Evolutionary conservation across 1,284 basidiomycete species (phyloP).

Genomic region (Agaricales sp.): DNA sequence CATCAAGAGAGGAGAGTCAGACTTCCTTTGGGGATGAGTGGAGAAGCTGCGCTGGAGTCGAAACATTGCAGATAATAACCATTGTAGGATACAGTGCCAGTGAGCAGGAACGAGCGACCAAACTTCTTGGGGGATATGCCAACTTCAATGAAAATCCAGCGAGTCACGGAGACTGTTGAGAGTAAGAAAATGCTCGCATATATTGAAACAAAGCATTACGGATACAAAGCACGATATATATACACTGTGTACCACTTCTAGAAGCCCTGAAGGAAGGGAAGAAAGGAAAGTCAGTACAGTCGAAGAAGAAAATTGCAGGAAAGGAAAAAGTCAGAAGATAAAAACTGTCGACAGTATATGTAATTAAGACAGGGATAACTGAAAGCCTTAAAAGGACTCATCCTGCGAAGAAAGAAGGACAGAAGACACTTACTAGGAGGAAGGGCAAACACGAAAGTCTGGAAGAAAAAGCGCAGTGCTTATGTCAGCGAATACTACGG

Average conservation of each 20-base stretch:
- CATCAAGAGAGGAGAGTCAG: constrained; percentile 39
- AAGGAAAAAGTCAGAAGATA: not conserved
- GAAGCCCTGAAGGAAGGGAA: no score
- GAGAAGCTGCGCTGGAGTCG: not conserved
- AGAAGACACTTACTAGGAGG: not conserved
- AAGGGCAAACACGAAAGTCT: not conserved
- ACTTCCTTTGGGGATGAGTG: constrained; percentile 19
- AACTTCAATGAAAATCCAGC: no score
- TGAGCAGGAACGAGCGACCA: no score
- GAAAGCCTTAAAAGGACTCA: constrained; percentile 1
- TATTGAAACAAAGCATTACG: not conserved
- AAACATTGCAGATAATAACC: no score
- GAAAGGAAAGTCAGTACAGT: not conserved
- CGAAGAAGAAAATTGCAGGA: not conserved
- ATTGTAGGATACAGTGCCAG: no score
- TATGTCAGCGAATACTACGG: not conserved
- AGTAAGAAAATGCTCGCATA: not conserved
- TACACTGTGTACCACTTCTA: no score
- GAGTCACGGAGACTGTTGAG: no score
- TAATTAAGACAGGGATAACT: constrained; percentile 2
- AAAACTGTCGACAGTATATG: not conserved
- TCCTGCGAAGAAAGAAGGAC: not conserved
- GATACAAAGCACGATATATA: no score
- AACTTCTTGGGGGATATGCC: no score
- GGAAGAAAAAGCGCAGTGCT: not conserved